Conservation (phyloP, 768 basidiomycete species). For the Naematelia encephala region DNA sequence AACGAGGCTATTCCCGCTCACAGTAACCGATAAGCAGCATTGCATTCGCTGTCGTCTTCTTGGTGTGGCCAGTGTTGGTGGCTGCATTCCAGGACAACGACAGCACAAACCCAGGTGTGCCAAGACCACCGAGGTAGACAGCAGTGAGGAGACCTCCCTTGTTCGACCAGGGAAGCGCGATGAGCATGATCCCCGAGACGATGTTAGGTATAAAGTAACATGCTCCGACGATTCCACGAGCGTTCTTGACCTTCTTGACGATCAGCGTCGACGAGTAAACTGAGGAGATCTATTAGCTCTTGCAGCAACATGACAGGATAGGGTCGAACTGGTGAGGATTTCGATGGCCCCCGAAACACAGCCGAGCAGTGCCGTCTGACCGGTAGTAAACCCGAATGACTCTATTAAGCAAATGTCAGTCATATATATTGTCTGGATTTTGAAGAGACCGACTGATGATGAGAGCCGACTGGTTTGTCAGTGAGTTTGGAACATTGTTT, state of each 20-base stretch:
- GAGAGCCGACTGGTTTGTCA: conserved; percentile 30
- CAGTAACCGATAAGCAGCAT: conserved; percentile 72
- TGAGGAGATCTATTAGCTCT: conserved; percentile 1
- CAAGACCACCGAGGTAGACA: conserved; percentile 66
- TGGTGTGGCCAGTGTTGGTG: conserved; percentile 37
- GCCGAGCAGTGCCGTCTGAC: conserved; percentile 40
- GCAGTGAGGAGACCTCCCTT: conserved; percentile 65
- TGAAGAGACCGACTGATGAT: too few species aligned
- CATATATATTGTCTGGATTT: too few species aligned
- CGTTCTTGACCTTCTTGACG: conserved; percentile 59
- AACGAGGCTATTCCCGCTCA: background rate
- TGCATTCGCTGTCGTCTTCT: conserved; percentile 65
- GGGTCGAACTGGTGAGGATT: conserved; percentile 64
- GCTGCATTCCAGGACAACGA: conserved; percentile 21
- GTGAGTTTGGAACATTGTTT: conserved; percentile 36
- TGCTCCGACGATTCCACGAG: conserved; percentile 64
- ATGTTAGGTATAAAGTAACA: conserved; percentile 66
- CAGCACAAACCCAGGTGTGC: conserved; percentile 42
- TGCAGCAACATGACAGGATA: too few species aligned
- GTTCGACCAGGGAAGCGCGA: conserved; percentile 62
- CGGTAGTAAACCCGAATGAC: conserved; percentile 25
- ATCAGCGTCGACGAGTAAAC: conserved; percentile 58
- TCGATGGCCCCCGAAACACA: conserved; percentile 33
- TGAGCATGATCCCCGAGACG: conserved; percentile 64
- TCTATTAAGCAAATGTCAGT: too few species aligned